Evolutionary conservation across 495 filamentous ascomycete species (phyloP).

Genomic region (Xylaria flabelliformis): DNA sequence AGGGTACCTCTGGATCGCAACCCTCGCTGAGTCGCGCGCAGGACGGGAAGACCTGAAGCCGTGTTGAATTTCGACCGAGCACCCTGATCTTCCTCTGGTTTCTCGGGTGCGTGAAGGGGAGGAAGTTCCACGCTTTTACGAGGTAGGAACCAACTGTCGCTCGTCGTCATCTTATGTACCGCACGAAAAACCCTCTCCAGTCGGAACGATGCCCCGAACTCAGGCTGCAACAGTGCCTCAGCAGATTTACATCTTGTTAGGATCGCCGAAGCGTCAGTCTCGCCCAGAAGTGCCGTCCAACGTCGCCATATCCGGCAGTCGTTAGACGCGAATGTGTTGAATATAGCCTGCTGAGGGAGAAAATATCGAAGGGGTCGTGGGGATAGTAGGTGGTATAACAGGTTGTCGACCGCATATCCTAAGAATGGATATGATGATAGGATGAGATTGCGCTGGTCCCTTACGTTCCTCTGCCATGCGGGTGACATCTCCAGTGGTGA

Average conservation of each 20-base stretch:
- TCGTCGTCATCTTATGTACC: conserved; percentile 20
- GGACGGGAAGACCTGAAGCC: not conserved
- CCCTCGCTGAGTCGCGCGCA: conserved; percentile 7
- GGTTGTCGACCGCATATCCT: conserved; percentile 44
- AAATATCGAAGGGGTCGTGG: conserved; percentile 44
- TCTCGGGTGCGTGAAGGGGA: not conserved
- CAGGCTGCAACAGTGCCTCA: conserved; percentile 37
- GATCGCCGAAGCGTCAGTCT: conserved; percentile 36
- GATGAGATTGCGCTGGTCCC: conserved; percentile 39
- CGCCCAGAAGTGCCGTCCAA: conserved; percentile 46
- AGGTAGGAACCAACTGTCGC: conserved; percentile 15
- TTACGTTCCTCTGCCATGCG: conserved; percentile 26
- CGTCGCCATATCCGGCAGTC: conserved; percentile 44
- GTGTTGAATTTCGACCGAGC: not conserved
- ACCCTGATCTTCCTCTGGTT: not conserved
- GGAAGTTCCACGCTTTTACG: not conserved
- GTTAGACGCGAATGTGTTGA: conserved; percentile 34
- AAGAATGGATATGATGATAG: conserved; percentile 46
- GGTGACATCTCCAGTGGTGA: conserved; percentile 2
- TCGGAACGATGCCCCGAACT: conserved; percentile 42
- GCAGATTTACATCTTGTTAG: conserved; percentile 30
- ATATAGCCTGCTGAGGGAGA: conserved; percentile 42
- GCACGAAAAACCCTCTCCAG: conserved; percentile 23
- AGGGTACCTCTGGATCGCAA: conserved; percentile 19
- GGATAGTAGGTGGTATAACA: conserved; percentile 45